phyloP scores from a whole-genome alignment of 2,329 filamentous ascomycete species.

The Aureobasidium pullulans region DNA sequence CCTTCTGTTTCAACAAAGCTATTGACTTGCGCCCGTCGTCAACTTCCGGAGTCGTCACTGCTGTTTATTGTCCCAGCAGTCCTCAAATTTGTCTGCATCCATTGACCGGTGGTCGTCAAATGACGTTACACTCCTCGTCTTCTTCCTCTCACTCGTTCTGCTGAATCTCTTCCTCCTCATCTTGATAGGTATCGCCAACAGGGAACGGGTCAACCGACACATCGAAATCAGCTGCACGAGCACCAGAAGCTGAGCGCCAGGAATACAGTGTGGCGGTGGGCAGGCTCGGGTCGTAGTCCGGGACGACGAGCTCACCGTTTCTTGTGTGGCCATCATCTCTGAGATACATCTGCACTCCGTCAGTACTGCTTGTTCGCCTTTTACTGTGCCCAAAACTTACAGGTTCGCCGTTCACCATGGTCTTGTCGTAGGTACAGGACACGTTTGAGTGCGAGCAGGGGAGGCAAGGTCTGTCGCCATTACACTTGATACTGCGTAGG shows the following conservation, averaged over 20 bases:
- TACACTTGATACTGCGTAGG: not conserved
- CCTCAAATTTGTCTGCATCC: too few relatives aligned
- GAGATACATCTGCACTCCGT: not conserved
- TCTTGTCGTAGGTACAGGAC: not conserved
- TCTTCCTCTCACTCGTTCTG: not conserved
- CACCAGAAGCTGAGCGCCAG: not conserved
- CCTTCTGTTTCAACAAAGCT: not conserved
- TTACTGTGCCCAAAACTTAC: not conserved
- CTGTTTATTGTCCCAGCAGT: not conserved
- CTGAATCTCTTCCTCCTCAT: not conserved
- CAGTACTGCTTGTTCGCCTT: not conserved
- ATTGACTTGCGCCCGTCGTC: not conserved
- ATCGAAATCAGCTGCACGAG: too few relatives aligned
- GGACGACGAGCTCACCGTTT: not conserved
- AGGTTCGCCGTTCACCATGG: not conserved
- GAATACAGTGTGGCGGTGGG: not conserved
- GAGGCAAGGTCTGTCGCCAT: not conserved
- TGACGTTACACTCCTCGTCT: not conserved
- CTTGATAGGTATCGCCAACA: not conserved
- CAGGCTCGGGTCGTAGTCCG: not conserved
- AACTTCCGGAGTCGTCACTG: not conserved
- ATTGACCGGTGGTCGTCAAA: too few relatives aligned
- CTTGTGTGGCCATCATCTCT: not conserved
- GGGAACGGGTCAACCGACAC: too few relatives aligned
- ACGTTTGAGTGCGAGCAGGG: not conserved